Evolutionary conservation across 1,139 yeast species (phyloP), one percentile per base, ranked within the genome.

Genomic region (Blastobotrys arbuscula): DNA sequence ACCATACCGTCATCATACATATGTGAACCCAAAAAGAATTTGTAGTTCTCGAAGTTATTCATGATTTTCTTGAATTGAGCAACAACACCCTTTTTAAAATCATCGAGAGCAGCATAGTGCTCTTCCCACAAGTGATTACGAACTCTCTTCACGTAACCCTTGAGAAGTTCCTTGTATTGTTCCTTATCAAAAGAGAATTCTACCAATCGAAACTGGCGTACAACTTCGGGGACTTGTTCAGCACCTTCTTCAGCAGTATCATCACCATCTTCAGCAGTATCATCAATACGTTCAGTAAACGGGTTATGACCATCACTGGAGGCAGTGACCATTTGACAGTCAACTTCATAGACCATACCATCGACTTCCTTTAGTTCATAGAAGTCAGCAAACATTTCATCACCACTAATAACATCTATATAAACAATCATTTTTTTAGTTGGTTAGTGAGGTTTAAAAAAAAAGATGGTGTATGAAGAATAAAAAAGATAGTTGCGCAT

Each of bases 141-240:
- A n/a, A n/a, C n/a, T n/a, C n/a, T n/a, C n/a, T n/a, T n/a, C n/a
- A n/a, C 90, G 95, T 92, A 92, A 67, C 94, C 95, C 82, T 92
- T 92, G 76, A 92, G 84, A 86, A 88, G 90, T 64, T 90, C 78
- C 71, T 90, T 73, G 83, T 82, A 92, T 54, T 96, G 86, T 79
- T 92, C 92, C 83, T 92, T 92, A 86, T 92, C 98, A 71, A 92
- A 92, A 58, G 77, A 78, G 59, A 98, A 92, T 74, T 78, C 85
- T 77, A 87, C 96, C 71, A 92, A 85, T 79, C 96, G 87, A 94
- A 92, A 90, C 61, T 97, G 87, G 89, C 89, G 81, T 66, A 90
- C 97, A 71, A 92, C 86, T 79, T 92, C 92, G 95, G 90, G 92
- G 71, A 92, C 97, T 64, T 86, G 79, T 74, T 83, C 86, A 66